Evolutionary conservation across 2,329 filamentous ascomycete species (phyloP), one percentile per base, ranked within the genome.

Genomic region (Fusarium udum): DNA sequence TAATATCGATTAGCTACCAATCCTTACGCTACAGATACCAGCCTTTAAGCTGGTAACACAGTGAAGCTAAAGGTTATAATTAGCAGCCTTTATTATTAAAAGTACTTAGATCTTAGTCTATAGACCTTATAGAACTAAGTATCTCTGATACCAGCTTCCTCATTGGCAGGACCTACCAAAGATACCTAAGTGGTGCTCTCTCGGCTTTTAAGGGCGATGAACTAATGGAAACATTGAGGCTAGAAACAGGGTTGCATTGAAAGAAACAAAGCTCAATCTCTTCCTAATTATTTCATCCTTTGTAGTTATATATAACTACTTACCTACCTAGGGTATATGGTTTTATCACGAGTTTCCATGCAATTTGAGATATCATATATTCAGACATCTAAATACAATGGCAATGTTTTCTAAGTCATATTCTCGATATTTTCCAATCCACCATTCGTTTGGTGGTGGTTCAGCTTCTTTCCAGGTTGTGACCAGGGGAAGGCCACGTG

Each of bases 401-500:
- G 13, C 7, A 52, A 15, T 26, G 18, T 10, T 34, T 18, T 36
- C 13, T 11, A 36, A 36, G 31, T 26, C 3, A 24, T 26, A 15
- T 15, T 34, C 49, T 36, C 13, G 10, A 26, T 36, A 52, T 36
- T 52, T 18, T 20, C 16, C 31, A 34, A 26, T 26, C n/a, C n/a
- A 52, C 48, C 31, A 20, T 26, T 24, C 48, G 31, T 32, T 52
- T 51, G 48, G 48, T 51, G 28, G 22, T n/a, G 48, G n/a, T 34
- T 34, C 31, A 52, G 6, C n/a, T 52, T 51, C 22, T 34, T 34
- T 52, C n/a, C n/a, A 24, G 31, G 16, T 26, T 52, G 28, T 24
- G n/a, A 42, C 32, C 42, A 56, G 16, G 31, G 20, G 20, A 16
- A 28, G 28, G 53, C 26, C 67, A 70, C 67, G 60, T 69, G 66